Conservation (phyloP, 2,329 filamentous ascomycete genomes). For the Xylaria sp. region DNA sequence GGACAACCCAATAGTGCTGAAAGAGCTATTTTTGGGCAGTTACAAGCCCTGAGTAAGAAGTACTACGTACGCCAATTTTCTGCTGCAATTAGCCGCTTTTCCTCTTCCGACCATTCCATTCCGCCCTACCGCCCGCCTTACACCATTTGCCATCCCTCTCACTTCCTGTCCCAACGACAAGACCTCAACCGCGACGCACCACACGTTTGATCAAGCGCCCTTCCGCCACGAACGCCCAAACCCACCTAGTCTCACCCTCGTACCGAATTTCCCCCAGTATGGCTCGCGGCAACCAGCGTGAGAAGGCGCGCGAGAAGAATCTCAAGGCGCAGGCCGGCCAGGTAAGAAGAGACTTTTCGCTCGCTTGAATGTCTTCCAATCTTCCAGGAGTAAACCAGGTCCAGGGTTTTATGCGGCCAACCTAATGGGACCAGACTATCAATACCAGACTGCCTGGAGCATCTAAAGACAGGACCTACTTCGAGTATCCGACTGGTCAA, state of each 20-base stretch:
- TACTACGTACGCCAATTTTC: too few relatives aligned
- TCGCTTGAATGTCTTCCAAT: conserved; percentile 6
- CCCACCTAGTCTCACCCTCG: neutral
- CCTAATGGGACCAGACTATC: neutral
- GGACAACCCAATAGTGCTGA: neutral
- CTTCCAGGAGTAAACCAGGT: neutral
- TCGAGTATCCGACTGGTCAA: neutral
- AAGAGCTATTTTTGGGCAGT: too few relatives aligned
- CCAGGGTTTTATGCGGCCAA: conserved; percentile 3
- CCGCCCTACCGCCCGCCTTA: conserved; percentile 5
- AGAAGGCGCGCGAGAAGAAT: conserved; percentile 88
- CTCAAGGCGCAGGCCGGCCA: conserved; percentile 69
- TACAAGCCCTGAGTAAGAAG: too few relatives aligned
- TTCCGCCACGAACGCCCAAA: conserved; percentile 10
- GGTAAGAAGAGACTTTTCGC: conserved; percentile 50
- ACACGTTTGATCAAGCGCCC: conserved; percentile 40
- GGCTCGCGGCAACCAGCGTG: conserved; percentile 95
- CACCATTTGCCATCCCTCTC: conserved; percentile 11
- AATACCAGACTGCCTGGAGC: conserved; percentile 8
- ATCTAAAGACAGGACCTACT: neutral
- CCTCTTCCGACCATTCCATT: conserved; percentile 19
- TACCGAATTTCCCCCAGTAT: conserved; percentile 53
- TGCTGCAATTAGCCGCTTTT: conserved; percentile 21
- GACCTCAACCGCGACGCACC: conserved; percentile 27
- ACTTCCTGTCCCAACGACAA: conserved; percentile 6